phyloP scores from a whole-genome alignment of 2,329 filamentous ascomycete genomes.

The Exophiala oligosperma region DNA sequence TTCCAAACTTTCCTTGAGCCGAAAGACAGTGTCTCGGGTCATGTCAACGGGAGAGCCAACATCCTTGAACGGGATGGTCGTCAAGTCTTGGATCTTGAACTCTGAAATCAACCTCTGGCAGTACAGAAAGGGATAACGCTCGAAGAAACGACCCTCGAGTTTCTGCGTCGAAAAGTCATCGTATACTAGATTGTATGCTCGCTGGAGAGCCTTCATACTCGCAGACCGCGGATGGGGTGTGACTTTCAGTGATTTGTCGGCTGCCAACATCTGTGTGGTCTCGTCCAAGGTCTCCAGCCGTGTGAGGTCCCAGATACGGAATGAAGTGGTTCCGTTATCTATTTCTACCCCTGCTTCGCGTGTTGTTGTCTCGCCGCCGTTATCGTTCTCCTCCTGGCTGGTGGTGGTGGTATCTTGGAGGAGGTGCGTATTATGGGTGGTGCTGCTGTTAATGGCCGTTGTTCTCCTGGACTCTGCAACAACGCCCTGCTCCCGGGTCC shows the following conservation, averaged over 20 bases:
- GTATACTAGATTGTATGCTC: slow-evolving; percentile 82
- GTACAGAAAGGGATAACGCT: slow-evolving; percentile 15
- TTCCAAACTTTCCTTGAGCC: slow-evolving; percentile 11
- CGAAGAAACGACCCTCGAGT: slow-evolving; percentile 16
- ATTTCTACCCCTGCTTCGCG: background rate
- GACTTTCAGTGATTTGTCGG: background rate
- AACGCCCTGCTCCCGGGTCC: too few species aligned
- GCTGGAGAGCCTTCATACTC: slow-evolving; percentile 61
- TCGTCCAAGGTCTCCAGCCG: slow-evolving; percentile 8
- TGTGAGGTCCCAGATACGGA: slow-evolving; percentile 18
- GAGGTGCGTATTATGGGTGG: too few species aligned
- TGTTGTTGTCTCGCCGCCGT: background rate
- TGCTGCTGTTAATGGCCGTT: too few species aligned
- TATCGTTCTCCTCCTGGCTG: too few species aligned
- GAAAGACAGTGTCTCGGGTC: slow-evolving; percentile 3
- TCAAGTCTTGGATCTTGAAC: slow-evolving; percentile 9
- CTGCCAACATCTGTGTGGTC: background rate
- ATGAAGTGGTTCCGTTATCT: slow-evolving; percentile 7
- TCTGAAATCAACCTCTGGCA: slow-evolving; percentile 9
- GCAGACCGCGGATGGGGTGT: slow-evolving; percentile 6
- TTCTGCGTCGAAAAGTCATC: slow-evolving; percentile 79
- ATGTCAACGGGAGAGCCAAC: slow-evolving; percentile 4
- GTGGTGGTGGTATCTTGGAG: too few species aligned
- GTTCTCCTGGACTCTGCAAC: too few species aligned
- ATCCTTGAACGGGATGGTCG: slow-evolving; percentile 1